These are phyloP conservation scores for Furcasterigmium sp. DNA, from an alignment of 2,329 filamentous ascomycete species.

Conservation along the genomic window DNA sequence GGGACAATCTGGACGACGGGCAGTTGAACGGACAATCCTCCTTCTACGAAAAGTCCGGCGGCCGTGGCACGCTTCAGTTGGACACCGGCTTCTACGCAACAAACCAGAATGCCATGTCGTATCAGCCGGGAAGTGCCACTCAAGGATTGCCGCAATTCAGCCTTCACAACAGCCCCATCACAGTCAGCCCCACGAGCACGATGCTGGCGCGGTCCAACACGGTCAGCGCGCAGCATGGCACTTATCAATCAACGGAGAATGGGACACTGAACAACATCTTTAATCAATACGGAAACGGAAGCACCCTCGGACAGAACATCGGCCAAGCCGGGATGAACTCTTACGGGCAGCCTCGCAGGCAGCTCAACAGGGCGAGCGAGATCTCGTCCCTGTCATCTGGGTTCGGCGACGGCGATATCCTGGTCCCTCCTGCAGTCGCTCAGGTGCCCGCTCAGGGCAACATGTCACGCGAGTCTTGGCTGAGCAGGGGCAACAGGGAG, in stretches of 20 bases:
- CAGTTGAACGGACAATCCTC: slow-evolving; percentile 7
- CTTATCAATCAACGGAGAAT: slow-evolving; percentile 6
- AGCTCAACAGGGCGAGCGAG: slow-evolving; percentile 38
- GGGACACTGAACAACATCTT: slow-evolving; percentile 12
- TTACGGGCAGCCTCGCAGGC: slow-evolving; percentile 24
- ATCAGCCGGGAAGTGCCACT: neutral
- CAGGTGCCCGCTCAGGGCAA: slow-evolving; percentile 9
- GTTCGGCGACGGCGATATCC: slow-evolving; percentile 58
- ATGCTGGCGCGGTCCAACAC: slow-evolving; percentile 7
- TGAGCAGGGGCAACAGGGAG: slow-evolving; percentile 32
- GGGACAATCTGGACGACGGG: slow-evolving; percentile 24
- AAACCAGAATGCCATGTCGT: slow-evolving; percentile 4
- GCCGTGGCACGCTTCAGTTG: slow-evolving; percentile 11
- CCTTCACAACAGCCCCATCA: slow-evolving; percentile 7
- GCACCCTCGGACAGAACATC: neutral
- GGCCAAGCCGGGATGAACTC: neutral
- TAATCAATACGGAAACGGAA: slow-evolving; percentile 6
- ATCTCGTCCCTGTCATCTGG: slow-evolving; percentile 59
- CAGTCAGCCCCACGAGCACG: slow-evolving; percentile 7
- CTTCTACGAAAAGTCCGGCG: slow-evolving; percentile 17
- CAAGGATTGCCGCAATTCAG: slow-evolving; percentile 10
- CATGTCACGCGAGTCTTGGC: slow-evolving; percentile 29
- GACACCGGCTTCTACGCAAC: slow-evolving; percentile 18
- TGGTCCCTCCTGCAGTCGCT: slow-evolving; percentile 25
- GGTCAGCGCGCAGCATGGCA: slow-evolving; percentile 12